A percentile compares a stretch with the other conserved stretches of the same genome.
Conservation (phyloP, 805 yeast genomes). For the Clavispora carvajalis region DNA sequence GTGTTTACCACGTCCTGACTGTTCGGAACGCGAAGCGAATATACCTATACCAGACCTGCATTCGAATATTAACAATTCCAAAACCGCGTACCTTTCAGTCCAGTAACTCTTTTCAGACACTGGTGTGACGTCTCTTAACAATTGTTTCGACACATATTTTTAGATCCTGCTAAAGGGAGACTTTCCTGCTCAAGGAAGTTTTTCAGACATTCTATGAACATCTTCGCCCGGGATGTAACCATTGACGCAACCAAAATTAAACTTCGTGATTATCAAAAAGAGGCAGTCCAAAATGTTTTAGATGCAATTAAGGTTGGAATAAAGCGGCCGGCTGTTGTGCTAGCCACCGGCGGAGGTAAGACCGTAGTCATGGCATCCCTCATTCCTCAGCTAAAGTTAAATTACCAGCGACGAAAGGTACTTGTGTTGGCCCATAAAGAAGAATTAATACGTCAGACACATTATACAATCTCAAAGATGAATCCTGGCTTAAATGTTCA, state of each 20-base stretch:
- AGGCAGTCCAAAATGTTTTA: slow-evolving; percentile 58
- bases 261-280: slow-evolving; percentile 58
- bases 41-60: no score
- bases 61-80: no score
- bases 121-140: no score
- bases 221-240: no score
- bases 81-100: no score
- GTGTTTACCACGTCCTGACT: no score
- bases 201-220: no score
- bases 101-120: no score
- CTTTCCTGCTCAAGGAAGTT: no score
- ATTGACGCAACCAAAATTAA: background rate
- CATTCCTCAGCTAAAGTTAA: slow-evolving; percentile 36
- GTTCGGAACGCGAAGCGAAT: no score
- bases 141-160: background rate
- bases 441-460: slow-evolving; percentile 74
- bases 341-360: slow-evolving; percentile 95
- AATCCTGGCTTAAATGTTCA: slow-evolving; percentile 52
- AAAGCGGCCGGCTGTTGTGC: slow-evolving; percentile 67
- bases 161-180: no score
- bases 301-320: slow-evolving; percentile 41
- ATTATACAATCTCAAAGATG: slow-evolving; percentile 37
- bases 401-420: slow-evolving; percentile 27
- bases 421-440: slow-evolving; percentile 75
- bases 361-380: slow-evolving; percentile 70